These are phyloP conservation scores for Prunus armeniaca DNA, from an alignment of 306 rosid species.

Conservation along the genomic window DNA sequence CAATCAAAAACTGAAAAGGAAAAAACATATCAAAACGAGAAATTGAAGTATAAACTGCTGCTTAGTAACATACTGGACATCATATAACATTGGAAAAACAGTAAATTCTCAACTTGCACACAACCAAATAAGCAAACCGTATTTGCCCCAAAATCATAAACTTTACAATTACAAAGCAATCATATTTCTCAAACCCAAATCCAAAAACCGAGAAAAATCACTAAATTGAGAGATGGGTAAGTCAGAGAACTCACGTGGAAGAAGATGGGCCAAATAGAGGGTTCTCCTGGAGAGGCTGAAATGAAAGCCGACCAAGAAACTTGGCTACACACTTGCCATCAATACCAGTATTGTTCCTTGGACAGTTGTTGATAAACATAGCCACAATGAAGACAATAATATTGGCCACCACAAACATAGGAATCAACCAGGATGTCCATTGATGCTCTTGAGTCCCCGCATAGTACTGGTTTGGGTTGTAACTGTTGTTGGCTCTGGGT, in stretches of 20 bases:
- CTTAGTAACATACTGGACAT: neutral
- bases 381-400: constrained; percentile 34
- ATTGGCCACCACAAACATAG: constrained; percentile 48
- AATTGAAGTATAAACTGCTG: neutral
- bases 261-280: constrained; percentile 56
- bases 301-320: constrained; percentile 46
- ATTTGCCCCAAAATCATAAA: neutral
- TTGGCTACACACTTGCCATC: constrained; percentile 32
- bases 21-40: neutral
- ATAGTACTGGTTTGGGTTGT: constrained; percentile 24
- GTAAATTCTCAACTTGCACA: neutral
- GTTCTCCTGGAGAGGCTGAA: constrained; percentile 45
- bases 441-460: constrained; percentile 36
- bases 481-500: constrained; percentile 11
- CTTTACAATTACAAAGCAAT: neutral
- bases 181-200: neutral
- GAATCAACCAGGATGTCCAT: constrained; percentile 54
- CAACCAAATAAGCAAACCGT: neutral
- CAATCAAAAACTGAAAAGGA: neutral
- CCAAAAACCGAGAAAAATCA: neutral
- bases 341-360: constrained; percentile 23
- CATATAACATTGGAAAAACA: neutral
- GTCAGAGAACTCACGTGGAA: constrained; percentile 29
- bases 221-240: neutral
- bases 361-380: constrained; percentile 46